These are phyloP conservation scores for Alternaria viburni DNA, from an alignment of 2,329 filamentous ascomycete genomes.

Conservation along the genomic window DNA sequence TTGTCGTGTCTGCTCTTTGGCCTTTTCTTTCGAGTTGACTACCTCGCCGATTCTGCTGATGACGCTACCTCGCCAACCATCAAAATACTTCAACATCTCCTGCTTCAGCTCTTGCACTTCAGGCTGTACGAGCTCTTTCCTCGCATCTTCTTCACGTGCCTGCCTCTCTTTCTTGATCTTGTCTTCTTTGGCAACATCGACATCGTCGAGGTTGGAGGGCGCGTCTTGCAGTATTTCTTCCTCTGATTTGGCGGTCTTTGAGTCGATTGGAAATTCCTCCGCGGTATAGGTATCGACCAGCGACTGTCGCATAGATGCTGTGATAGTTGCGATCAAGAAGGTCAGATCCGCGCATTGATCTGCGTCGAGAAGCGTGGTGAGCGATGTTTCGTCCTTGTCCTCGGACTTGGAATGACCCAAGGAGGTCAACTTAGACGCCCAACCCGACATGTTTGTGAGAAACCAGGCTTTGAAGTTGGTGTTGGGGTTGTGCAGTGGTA, in stretches of 20 bases:
- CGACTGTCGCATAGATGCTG: conserved; percentile 54
- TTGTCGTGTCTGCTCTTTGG: conserved; percentile 35
- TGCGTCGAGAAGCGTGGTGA: conserved; percentile 54
- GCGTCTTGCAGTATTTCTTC: conserved; percentile 33
- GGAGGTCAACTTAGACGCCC: conserved; percentile 43
- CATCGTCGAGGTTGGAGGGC: conserved; percentile 26
- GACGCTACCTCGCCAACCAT: conserved; percentile 78
- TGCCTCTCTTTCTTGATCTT: conserved; percentile 38
- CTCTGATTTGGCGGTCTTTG: conserved; percentile 25
- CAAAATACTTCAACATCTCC: conserved; percentile 73
- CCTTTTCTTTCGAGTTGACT: conserved; percentile 49
- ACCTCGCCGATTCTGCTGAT: conserved; percentile 74
- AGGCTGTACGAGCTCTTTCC: conserved; percentile 58
- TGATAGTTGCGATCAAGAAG: conserved; percentile 56
- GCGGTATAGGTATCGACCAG: conserved; percentile 52
- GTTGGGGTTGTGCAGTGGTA: background rate
- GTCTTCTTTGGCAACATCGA: conserved; percentile 41
- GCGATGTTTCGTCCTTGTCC: conserved; percentile 42
- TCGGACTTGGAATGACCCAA: conserved; percentile 42
- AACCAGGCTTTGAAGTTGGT: background rate
- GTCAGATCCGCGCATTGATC: conserved; percentile 57
- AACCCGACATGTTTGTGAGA: conserved; percentile 29
- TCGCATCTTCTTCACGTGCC: conserved; percentile 41
- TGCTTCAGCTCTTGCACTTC: conserved; percentile 71
- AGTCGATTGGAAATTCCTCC: conserved; percentile 29